Evolutionary conservation across 2,329 filamentous ascomycete genomes (phyloP).

Genomic region (Fusarium siculi): DNA sequence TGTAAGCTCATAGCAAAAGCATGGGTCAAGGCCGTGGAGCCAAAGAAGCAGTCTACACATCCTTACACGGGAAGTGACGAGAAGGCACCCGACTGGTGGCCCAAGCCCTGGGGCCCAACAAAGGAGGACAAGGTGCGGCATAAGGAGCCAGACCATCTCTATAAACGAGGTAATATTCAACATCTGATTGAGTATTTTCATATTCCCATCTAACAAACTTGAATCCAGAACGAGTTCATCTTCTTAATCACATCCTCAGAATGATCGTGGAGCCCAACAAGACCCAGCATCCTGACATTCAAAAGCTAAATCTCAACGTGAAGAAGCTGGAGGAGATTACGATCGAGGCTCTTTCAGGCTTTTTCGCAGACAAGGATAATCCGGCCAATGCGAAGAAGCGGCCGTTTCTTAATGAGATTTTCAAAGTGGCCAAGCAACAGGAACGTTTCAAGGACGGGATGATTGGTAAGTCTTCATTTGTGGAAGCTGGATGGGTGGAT

Average conservation of each 20-base stretch:
- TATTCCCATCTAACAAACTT: constrained; percentile 6
- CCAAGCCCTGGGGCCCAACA: constrained; percentile 62
- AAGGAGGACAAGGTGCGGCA: constrained; percentile 69
- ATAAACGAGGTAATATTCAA: constrained; percentile 66
- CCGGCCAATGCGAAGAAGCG: constrained; percentile 66
- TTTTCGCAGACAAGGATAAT: constrained; percentile 63
- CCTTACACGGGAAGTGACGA: constrained; percentile 75
- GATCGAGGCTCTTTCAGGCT: constrained; percentile 66
- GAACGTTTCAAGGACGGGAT: constrained; percentile 66
- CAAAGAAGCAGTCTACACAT: constrained; percentile 80
- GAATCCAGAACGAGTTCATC: constrained; percentile 64
- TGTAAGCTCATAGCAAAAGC: constrained; percentile 79
- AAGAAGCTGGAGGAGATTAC: constrained; percentile 68
- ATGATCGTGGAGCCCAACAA: constrained; percentile 63
- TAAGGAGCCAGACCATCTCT: constrained; percentile 79
- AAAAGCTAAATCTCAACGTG: constrained; percentile 64
- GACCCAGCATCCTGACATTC: constrained; percentile 62
- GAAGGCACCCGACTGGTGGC: constrained; percentile 75
- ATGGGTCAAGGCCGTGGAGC: constrained; percentile 80
- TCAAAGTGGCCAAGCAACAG: constrained; percentile 67
- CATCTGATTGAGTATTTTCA: not conserved
- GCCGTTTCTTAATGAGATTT: constrained; percentile 68
- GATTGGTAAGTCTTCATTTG: constrained; percentile 59
- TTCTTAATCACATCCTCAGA: constrained; percentile 69
- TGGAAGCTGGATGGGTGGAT: not conserved